A percentile compares a stretch with the other conserved stretches of the same genome.
Conservation (phyloP, 495 filamentous ascomycete species). For the Physcia stellaris region DNA sequence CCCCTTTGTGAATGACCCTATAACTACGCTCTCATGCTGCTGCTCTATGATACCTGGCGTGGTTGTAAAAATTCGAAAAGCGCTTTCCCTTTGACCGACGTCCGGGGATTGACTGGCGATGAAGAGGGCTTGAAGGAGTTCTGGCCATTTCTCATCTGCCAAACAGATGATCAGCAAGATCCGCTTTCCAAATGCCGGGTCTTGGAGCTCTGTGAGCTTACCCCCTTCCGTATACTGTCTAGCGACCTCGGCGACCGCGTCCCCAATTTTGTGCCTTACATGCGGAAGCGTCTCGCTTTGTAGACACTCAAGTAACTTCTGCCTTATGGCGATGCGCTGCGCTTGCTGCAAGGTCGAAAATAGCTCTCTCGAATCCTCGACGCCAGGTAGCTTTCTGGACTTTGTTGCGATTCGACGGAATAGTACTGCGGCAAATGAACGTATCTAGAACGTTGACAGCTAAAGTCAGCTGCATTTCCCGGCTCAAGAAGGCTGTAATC, state of each 20-base stretch:
- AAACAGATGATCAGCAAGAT: constrained; percentile 1
- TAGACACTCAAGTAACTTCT: constrained; percentile 66
- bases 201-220: constrained; percentile 28
- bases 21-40: constrained; percentile 77
- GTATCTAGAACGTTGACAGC: constrained; percentile 50
- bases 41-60: constrained; percentile 94
- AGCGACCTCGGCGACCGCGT: constrained; percentile 89
- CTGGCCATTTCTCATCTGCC: constrained; percentile 75
- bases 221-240: constrained; percentile 86
- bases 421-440: constrained; percentile 84
- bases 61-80: constrained; percentile 87
- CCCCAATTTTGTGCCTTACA: constrained; percentile 88
- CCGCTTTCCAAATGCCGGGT: neutral
- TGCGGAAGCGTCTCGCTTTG: constrained; percentile 51
- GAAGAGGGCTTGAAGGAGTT: constrained; percentile 76
- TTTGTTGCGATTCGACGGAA: constrained; percentile 89
- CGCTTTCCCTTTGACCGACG: constrained; percentile 68
- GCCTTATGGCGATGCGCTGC: constrained; percentile 64
- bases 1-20: constrained; percentile 72
- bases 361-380: constrained; percentile 61
- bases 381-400: constrained; percentile 57
- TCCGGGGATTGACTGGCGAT: constrained; percentile 74
- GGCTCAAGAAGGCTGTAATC: neutral
- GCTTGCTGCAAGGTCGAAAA: constrained; percentile 61
- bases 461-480: neutral